phyloP scores from a whole-genome alignment of 495 filamentous ascomycete species.

The Xylaria telfairii region DNA sequence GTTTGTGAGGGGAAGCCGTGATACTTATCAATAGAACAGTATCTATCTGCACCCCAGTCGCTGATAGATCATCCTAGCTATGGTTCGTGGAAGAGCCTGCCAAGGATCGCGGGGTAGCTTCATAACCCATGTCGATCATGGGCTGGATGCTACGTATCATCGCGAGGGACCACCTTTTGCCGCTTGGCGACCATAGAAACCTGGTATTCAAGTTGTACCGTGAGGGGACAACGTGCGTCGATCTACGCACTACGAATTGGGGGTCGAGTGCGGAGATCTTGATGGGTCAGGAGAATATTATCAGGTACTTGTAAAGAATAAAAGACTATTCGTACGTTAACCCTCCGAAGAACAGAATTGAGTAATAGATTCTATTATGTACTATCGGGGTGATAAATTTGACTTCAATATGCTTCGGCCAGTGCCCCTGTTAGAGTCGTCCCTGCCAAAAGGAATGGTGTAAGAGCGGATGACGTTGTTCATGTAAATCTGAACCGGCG shows the following conservation, averaged over 20 bases:
- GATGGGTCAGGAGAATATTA: not conserved
- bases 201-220: not conserved
- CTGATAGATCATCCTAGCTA: not conserved
- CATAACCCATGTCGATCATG: constrained; percentile 1
- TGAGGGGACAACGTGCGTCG: not conserved
- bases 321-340: not conserved
- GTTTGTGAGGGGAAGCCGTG: constrained; percentile 6
- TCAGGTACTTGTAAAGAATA: not conserved
- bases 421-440: not conserved
- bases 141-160: constrained; percentile 4
- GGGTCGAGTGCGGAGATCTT: not conserved
- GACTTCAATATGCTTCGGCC: not conserved
- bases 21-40: not conserved
- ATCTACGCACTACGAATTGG: not conserved
- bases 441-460: not conserved
- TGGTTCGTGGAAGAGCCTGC: not conserved
- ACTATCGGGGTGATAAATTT: not conserved
- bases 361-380: not conserved
- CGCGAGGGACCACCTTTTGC: not conserved
- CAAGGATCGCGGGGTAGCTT: constrained; percentile 19
- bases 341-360: not conserved
- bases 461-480: not conserved
- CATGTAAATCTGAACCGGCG: not conserved
- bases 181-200: not conserved
- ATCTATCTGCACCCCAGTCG: constrained; percentile 6